Conservation (phyloP, 108 stramenopile genomes). For the Fistulifera pelliculosa region DNA sequence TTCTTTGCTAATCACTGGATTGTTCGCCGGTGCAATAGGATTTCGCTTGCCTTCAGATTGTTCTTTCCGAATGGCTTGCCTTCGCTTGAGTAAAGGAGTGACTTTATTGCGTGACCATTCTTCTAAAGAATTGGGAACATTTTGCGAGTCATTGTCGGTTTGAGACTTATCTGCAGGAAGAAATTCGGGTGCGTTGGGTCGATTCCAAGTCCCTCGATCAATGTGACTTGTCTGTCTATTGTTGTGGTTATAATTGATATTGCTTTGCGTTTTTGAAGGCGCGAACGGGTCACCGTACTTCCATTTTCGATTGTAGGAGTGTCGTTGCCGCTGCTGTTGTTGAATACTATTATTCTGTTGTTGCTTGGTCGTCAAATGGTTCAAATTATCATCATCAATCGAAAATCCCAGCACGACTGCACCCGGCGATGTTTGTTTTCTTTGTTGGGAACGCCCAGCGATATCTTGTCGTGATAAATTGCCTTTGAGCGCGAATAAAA, state of each 20-base stretch:
- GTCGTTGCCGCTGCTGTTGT: neutral
- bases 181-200: too few species aligned
- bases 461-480: too few species aligned
- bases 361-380: too few species aligned
- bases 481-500: too few species aligned
- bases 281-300: neutral
- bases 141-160: too few species aligned
- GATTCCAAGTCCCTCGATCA: neutral
- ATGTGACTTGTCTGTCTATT: neutral
- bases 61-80: conserved; percentile 25
- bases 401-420: too few species aligned
- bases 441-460: too few species aligned
- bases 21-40: neutral
- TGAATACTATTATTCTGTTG: too few species aligned
- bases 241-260: neutral
- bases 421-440: too few species aligned
- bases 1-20: conserved; percentile 9
- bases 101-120: conserved; percentile 36
- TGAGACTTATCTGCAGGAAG: too few species aligned
- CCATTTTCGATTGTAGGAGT: neutral
- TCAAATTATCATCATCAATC: too few species aligned
- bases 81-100: conserved; percentile 17
- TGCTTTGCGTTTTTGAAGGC: neutral
- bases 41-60: conserved; percentile 5
- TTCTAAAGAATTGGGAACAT: conserved; percentile 21